Conservation (phyloP, 331 rosid species). For the Ulmus americana region DNA sequence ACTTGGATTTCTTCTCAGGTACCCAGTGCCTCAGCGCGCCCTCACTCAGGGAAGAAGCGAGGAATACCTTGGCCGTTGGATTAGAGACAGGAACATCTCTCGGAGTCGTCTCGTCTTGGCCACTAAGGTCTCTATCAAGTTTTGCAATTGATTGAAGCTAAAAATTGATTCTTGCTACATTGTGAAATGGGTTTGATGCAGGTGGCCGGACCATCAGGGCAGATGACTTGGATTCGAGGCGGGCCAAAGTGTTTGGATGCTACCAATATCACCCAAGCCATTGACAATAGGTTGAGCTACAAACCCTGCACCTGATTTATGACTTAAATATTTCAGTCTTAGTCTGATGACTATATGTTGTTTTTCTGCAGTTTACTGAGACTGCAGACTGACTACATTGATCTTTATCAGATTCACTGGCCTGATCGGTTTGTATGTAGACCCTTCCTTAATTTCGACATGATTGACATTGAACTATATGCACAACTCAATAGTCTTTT, state of each 20-base stretch:
- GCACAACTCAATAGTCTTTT: too few relatives aligned
- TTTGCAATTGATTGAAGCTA: too few relatives aligned
- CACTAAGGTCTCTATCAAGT: constrained; percentile 51
- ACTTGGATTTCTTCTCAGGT: constrained; percentile 27
- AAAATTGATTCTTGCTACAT: too few relatives aligned
- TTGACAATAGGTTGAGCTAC: constrained; percentile 58
- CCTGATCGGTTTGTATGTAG: constrained; percentile 90
- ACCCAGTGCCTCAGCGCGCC: constrained; percentile 84
- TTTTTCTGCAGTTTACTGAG: constrained; percentile 58
- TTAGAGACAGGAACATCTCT: constrained; percentile 43
- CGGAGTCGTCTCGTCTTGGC: constrained; percentile 59
- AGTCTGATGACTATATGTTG: constrained; percentile 19
- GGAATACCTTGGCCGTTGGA: constrained; percentile 80
- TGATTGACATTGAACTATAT: background rate
- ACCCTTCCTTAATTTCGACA: constrained; percentile 15
- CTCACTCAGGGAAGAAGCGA: constrained; percentile 73
- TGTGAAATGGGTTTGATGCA: constrained; percentile 13
- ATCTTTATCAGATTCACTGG: constrained; percentile 92
- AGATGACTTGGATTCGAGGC: constrained; percentile 89
- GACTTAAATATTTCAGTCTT: background rate
- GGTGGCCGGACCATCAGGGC: constrained; percentile 91
- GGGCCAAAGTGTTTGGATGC: constrained; percentile 75
- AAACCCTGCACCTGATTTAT: too few relatives aligned
- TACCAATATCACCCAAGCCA: constrained; percentile 56
- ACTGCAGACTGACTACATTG: constrained; percentile 73